Evolutionary conservation across 768 basidiomycete genomes (phyloP), one percentile per base, ranked within the genome.

Genomic region (Tephrocybe sp.): DNA sequence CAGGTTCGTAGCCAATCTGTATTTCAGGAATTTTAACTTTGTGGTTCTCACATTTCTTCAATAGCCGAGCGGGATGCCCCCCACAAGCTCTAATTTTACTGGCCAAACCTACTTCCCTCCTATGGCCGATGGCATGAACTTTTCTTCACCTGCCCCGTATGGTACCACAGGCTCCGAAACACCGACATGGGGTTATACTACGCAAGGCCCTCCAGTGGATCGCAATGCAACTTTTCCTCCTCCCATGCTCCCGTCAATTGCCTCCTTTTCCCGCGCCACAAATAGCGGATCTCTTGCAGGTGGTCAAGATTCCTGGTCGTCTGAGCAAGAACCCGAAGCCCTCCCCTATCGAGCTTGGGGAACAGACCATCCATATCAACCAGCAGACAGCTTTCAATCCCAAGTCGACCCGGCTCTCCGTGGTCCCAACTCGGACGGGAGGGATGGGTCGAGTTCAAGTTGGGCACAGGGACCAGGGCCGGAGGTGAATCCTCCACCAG

Each of bases 171-270:
- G 77, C 27, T 73, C 77, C 47, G 66, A 75, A 27, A 55, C 76
- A 10, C 69, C 80, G 23, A 62, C 74, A 30, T 88, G 86, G 85
- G 77, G 70, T 7, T 87, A 86, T 59, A 54, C 61, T 31, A 45
- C 75, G 50, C 58, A 68, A 58, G 54, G 69, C 50, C 62, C 76
- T 50, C 49, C 64, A 52, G 55, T 72, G 48, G 73, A 74, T 60
- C 80, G 70, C 57, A 80, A 63, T 64, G 69, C 69, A n/a, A 68
- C 62, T 22, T 78, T 69, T 56, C 71, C 76, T 34, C 74, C 77
- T 44, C 75, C 78, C 1, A 70, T 75, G 40, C 67, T 83, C 29
- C 78, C 79, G 3, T 78, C 80, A 19, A 77, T 80, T 49, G 76
- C 77, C 40, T 71, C 78, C 30, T 76, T 79, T 50, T 68, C 69